A percentile compares a stretch with the other conserved stretches of the same genome.
Conservation (phyloP, 345 rosid genomes). For the Gossypium stocksii region DNA sequence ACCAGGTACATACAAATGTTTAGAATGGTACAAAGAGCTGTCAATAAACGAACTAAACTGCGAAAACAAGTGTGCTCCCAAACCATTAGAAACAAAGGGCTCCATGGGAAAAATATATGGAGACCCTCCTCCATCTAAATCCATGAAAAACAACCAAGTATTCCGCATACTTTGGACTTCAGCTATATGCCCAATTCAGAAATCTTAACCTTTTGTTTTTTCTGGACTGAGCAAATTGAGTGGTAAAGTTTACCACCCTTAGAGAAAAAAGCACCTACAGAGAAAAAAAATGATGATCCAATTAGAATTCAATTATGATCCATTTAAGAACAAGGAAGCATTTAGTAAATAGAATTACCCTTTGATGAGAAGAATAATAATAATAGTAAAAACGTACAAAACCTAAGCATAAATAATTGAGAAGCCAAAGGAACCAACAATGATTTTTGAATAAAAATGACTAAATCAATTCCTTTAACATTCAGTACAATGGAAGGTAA, state of each 20-base stretch:
- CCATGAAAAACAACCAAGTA: constrained; percentile 41
- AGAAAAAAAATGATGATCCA: not conserved
- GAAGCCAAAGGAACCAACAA: not conserved
- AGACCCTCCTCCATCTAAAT: constrained; percentile 46
- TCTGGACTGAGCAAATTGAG: constrained; percentile 4
- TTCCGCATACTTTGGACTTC: constrained; percentile 31
- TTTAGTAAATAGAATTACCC: not conserved
- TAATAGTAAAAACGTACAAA: not conserved
- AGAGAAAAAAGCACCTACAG: constrained; percentile 17
- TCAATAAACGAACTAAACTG: constrained; percentile 22
- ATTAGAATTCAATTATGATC: not conserved
- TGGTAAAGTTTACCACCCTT: constrained; percentile 3
- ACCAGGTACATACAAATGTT: constrained; percentile 40
- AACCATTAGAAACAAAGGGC: constrained; percentile 37
- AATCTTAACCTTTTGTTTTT: constrained; percentile 7
- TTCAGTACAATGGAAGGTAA: not conserved
- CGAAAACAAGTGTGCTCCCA: constrained; percentile 39
- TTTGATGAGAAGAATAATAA: not conserved
- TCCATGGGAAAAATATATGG: constrained; percentile 42
- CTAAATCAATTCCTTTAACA: not conserved
- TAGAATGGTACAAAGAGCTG: constrained; percentile 20
- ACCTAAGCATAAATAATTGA: not conserved
- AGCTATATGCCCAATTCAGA: constrained; percentile 15
- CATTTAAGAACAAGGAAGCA: not conserved
- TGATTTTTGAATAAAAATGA: not conserved